These are phyloP conservation scores for Erythrophleum ivorense DNA, from an alignment of 331 rosid species.

Conservation along the genomic window DNA sequence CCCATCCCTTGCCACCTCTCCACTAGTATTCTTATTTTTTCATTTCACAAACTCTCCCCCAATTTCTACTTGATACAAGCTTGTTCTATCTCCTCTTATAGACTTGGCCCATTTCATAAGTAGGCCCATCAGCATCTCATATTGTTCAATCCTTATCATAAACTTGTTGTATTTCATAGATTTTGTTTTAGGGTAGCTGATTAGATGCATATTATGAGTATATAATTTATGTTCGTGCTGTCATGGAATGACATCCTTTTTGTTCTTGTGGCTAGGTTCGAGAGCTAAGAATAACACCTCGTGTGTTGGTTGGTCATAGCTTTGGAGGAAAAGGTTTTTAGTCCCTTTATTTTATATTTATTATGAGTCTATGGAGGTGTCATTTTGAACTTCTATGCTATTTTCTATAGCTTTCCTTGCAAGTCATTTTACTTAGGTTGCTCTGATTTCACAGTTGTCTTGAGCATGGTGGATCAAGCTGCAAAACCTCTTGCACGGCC, in stretches of 20 bases:
- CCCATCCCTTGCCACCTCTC: too few relatives aligned
- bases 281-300: constrained; percentile 81
- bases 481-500: constrained; percentile 98
- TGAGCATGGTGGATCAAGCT: constrained; percentile 98
- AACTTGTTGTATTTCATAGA: neutral
- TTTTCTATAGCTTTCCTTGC: neutral
- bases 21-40: too few relatives aligned
- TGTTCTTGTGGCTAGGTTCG: constrained; percentile 61
- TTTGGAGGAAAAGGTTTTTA: constrained; percentile 92
- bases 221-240: constrained; percentile 14
- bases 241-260: constrained; percentile 36
- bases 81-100: too few relatives aligned
- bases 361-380: neutral
- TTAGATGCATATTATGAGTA: neutral
- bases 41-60: too few relatives aligned
- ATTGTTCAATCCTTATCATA: too few relatives aligned
- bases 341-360: neutral
- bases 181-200: constrained; percentile 27
- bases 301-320: constrained; percentile 93
- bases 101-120: too few relatives aligned
- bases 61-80: too few relatives aligned
- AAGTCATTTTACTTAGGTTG: constrained; percentile 31
- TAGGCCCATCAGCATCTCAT: too few relatives aligned
- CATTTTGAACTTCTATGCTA: neutral
- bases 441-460: constrained; percentile 65